phyloP scores from a whole-genome alignment of 345 rosid species.

The Pugionium dolabratum region DNA sequence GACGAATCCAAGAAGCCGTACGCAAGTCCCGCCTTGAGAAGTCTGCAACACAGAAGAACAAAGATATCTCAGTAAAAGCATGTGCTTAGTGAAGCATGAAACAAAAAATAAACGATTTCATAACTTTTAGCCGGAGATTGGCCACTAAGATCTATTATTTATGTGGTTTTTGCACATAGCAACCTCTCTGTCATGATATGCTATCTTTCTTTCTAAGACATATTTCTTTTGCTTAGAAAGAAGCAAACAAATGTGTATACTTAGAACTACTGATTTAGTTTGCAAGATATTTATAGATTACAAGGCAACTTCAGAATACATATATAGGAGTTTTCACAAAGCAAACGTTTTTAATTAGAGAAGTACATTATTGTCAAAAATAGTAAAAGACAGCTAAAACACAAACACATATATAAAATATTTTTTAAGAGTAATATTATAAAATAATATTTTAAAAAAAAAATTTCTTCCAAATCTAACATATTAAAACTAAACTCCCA shows the following conservation, averaged over 20 bases:
- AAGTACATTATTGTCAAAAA: too few species aligned
- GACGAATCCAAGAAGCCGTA: constrained; percentile 87
- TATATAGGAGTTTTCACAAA: too few species aligned
- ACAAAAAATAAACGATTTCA: constrained; percentile 6
- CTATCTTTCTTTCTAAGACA: constrained; percentile 13
- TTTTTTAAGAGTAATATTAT: too few species aligned
- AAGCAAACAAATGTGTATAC: constrained; percentile 36
- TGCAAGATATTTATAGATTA: constrained; percentile 29
- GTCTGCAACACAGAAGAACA: constrained; percentile 48
- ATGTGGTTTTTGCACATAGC: constrained; percentile 28
- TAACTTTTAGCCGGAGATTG: constrained; percentile 11
- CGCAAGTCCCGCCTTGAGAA: constrained; percentile 74
- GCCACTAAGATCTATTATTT: constrained; percentile 6
- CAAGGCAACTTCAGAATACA: too few species aligned
- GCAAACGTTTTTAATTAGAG: too few species aligned
- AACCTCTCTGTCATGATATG: constrained; percentile 33
- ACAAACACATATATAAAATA: too few species aligned
- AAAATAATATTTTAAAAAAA: too few species aligned
- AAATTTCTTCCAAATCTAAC: too few species aligned
- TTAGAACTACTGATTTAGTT: constrained; percentile 27
- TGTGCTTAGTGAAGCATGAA: constrained; percentile 35
- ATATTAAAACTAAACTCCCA: too few species aligned
- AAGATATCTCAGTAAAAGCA: constrained; percentile 34
- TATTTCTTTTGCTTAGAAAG: constrained; percentile 36
- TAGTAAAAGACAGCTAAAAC: too few species aligned